These are phyloP conservation scores for Gilbertella persicaria DNA, from an alignment of 371 early-diverging fungal genomes.

Conservation along the genomic window DNA sequence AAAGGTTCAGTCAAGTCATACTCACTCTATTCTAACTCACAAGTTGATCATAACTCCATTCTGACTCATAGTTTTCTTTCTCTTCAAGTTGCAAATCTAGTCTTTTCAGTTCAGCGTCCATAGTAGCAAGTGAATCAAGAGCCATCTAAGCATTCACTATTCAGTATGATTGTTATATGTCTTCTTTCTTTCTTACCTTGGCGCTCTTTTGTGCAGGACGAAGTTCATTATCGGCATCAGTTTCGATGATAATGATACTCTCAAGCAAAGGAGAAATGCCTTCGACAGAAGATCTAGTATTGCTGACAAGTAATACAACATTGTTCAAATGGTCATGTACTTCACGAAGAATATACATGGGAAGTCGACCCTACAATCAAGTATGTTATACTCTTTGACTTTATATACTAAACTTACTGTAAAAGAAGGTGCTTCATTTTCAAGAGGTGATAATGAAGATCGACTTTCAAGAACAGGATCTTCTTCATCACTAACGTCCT, in stretches of 20 bases:
- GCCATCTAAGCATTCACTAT: conserved; percentile 18
- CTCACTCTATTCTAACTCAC: conserved; percentile 8
- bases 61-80: conserved; percentile 16
- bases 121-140: conserved; percentile 14
- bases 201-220: conserved; percentile 47
- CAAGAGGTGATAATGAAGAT: too few species aligned
- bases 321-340: conserved; percentile 13
- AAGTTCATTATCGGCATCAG: conserved; percentile 45
- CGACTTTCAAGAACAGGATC: too few species aligned
- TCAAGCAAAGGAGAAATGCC: conserved; percentile 40
- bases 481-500: conserved; percentile 11
- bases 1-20: background rate
- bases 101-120: conserved; percentile 13
- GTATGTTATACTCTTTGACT: too few species aligned
- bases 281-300: conserved; percentile 28
- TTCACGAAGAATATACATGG: conserved; percentile 17
- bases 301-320: conserved; percentile 7
- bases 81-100: conserved; percentile 18
- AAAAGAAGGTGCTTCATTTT: conserved; percentile 1
- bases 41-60: conserved; percentile 31
- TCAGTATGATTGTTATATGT: too few species aligned
- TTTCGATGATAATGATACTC: conserved; percentile 41
- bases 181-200: too few species aligned
- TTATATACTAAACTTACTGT: conserved; percentile 5
- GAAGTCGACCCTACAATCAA: conserved; percentile 19